Percentiles rank a stretch among this genome's conserved stretches.
These are phyloP conservation scores for Stagonosporopsis tanaceti DNA, from an alignment of 2,329 filamentous ascomycete genomes.

Conservation along the genomic window DNA sequence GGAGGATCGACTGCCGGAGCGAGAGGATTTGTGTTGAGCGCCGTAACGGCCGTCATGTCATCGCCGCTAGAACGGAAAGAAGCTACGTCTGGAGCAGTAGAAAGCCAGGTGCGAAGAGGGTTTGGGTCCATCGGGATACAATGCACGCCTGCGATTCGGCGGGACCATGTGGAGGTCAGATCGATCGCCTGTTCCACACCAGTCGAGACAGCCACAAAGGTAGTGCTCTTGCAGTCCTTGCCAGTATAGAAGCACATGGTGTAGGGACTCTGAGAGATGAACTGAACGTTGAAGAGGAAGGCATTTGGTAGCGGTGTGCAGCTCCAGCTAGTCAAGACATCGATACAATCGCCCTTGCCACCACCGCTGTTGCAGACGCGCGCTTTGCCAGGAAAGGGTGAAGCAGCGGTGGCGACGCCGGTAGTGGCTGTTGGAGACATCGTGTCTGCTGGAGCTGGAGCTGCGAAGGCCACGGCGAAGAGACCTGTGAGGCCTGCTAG, in stretches of 20 bases:
- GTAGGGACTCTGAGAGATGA: background rate
- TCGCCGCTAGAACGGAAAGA: background rate
- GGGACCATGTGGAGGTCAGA: background rate
- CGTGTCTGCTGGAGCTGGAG: background rate
- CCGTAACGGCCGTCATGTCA: background rate
- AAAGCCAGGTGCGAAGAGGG: background rate
- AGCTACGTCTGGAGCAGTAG: background rate
- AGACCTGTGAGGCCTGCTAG: slow-evolving; percentile 1
- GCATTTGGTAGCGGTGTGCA: background rate
- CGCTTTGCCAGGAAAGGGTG: background rate
- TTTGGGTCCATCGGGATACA: background rate
- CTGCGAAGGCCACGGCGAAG: background rate
- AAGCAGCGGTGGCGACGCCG: background rate
- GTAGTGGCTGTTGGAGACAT: too few species aligned
- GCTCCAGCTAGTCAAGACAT: background rate
- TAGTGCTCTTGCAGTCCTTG: background rate
- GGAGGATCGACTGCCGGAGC: background rate
- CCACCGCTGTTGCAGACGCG: background rate
- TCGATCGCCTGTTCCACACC: background rate
- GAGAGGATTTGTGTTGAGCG: background rate
- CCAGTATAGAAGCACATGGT: background rate
- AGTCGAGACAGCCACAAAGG: background rate
- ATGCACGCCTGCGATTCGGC: background rate
- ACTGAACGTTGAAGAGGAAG: background rate
- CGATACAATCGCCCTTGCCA: background rate